These are phyloP conservation scores for Penicillium sp. DNA, from an alignment of 2,329 filamentous ascomycete species.

Conservation along the genomic window DNA sequence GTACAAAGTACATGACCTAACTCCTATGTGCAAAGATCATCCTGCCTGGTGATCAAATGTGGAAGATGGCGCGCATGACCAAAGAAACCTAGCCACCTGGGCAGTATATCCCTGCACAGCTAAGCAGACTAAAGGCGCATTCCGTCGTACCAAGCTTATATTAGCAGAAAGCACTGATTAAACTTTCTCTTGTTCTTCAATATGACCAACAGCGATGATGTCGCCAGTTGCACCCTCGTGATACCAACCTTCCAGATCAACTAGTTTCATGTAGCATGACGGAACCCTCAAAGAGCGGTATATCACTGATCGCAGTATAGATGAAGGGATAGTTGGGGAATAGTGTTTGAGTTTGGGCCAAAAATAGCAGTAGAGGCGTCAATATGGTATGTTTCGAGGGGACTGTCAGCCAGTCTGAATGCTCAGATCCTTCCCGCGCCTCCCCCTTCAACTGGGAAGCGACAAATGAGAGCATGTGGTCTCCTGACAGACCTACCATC, in stretches of 20 bases:
- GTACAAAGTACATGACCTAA: neutral
- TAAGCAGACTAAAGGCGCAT: neutral
- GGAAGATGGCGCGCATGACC: slow-evolving; percentile 4
- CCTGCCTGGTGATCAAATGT: slow-evolving; percentile 2
- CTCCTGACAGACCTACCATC: slow-evolving; percentile 13
- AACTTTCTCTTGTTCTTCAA: neutral
- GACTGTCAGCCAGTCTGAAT: neutral
- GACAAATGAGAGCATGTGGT: slow-evolving; percentile 16
- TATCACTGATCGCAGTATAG: neutral
- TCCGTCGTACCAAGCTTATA: slow-evolving; percentile 4
- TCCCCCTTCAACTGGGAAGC: neutral
- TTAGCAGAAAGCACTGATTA: neutral
- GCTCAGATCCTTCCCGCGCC: slow-evolving; percentile 11
- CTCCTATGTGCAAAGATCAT: neutral
- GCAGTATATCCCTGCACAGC: neutral
- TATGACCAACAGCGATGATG: neutral
- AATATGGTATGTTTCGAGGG: neutral
- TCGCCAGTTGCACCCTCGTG: slow-evolving; percentile 8
- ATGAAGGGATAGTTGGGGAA: neutral
- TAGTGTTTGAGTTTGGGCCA: slow-evolving; percentile 7
- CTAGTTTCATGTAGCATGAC: neutral
- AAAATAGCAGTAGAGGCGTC: slow-evolving; percentile 9
- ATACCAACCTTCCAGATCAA: slow-evolving; percentile 3
- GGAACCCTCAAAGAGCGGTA: neutral
- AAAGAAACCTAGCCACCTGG: neutral